Base-by-base conservation (phyloP, 1,139 yeast genomes). In the Kodamaea ohmeri region DNA sequence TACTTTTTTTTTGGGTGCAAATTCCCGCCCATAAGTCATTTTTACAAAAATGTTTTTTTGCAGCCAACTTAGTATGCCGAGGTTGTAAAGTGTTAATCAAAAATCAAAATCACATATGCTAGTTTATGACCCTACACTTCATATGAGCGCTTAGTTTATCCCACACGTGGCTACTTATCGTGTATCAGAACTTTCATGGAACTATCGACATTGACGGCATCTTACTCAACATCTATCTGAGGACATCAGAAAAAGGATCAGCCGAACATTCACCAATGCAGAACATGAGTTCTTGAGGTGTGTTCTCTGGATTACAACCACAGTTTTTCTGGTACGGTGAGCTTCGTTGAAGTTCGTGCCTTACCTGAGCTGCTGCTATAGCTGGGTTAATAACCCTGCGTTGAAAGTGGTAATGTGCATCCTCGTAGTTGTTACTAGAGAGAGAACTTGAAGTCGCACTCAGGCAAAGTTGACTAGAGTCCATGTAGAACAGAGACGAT, bases 331-430 rank as follows among this genome's bases (percentile, higher is more conserved):
- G 30, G 28, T 25, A 13, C 11, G 28, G 8, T 6, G 20, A 11
- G 20, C n/a, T 11, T 9, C 16, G n/a, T 4, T 16, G 20, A 16
- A 16, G 4, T 5, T 27, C 30, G 16, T 15, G 7, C 12, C 30
- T 15, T 4, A 27, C 4, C 12, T 27, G 30, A 11, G 30, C 19
- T n/a, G 25, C 16, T 4, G 32, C 32, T n/a, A 20, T 19, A 9
- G 24, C 15, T 6, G 32, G 32, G 14, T 29, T 6, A 6, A 31
- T 31, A 3, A 31, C 22, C 15, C 16, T 9, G 11, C 34, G 25
- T 21, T 31, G 34, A 12, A 31, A 31, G 11, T 31, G 34, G 26
- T 21, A 31, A 12, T 31, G 25, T 3, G 34, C 34, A 14, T 31
- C 34, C 13, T 31, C 25, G 9, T 20, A 14, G 19, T 14, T 14